Conservation (phyloP, 2,329 filamentous ascomycete genomes). For the Penicillium sp. region DNA sequence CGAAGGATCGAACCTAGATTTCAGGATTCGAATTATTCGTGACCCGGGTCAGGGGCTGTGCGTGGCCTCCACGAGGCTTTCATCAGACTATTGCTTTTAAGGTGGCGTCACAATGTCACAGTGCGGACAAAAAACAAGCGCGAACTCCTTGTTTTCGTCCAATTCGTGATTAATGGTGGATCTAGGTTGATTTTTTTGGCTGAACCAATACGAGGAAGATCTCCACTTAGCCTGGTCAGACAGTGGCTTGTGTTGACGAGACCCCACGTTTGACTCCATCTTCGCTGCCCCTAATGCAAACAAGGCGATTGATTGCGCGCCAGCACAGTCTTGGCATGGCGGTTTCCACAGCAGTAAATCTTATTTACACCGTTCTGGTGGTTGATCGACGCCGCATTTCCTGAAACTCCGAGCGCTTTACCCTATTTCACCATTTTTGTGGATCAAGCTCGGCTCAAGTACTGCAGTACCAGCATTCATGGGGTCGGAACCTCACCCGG, state of each 20-base stretch:
- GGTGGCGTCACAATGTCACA: not conserved
- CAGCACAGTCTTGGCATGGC: not conserved
- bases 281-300: not conserved
- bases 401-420: not conserved
- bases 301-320: not conserved
- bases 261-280: not conserved
- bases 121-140: not conserved
- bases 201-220: not conserved
- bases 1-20: not conserved
- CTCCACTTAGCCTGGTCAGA: not conserved
- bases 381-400: not conserved
- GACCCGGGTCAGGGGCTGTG: not conserved
- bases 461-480: not conserved
- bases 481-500: slow-evolving; percentile 1
- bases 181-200: not conserved
- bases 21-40: not conserved
- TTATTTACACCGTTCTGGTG: not conserved
- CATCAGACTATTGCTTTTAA: slow-evolving; percentile 4
- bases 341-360: not conserved
- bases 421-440: not conserved
- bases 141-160: not conserved
- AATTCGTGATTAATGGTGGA: not conserved
- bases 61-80: slow-evolving; percentile 1
- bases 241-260: not conserved
- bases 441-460: not conserved